Evolutionary conservation across 2,329 filamentous ascomycete genomes (phyloP), one percentile per base, ranked within the genome.

Genomic region (Tothia fuscella): DNA sequence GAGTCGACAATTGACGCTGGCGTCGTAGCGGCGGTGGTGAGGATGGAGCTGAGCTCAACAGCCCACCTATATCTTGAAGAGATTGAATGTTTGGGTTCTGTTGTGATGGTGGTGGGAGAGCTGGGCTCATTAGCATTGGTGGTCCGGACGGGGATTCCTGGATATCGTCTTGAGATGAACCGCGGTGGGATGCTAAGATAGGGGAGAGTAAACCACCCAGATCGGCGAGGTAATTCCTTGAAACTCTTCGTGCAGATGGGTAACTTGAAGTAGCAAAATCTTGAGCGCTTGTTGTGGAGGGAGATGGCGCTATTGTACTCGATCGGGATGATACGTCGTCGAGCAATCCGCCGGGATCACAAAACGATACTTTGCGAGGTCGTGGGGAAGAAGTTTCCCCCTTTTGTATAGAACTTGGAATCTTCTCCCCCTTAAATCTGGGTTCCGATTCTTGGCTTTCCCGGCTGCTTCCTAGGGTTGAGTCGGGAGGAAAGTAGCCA

Each of bases 271-370:
- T n/a, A 16, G 40, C 35, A 16, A 13, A 36, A 16, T 31, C 38
- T 34, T 21, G 25, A 32, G 28, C 22, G 20, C 24, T 17, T 4
- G 31, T 39, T 4, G 20, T 34, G 10, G 43, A 31, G 7, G 38
- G 22, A 14, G 43, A 32, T 36, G 38, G 33, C n/a, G 36, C 42
- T 30, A 40, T 22, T 7, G 36, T 40, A 22, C 35, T 38, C 20
- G 42, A 32, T 20, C 29, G 19, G 6, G 42, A 40, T 6, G 36
- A 38, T 10, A 36, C 69, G 14, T 68, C 68, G 4, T 80, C 76
- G 0, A 93, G 64, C 0, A 93, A 63, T 0, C 83, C 84, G 17
- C 86, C 86, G 1, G 87, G 80, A 50, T 94, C 88, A 51, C 89
- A 87, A 57, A 94, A 89, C 0, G 83, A 85, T 4, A 91, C 75